These are phyloP conservation scores for Antitrichia curtipendula DNA, from an alignment of 225 moss, liverwort and hornwort genomes.

Conservation along the genomic window DNA sequence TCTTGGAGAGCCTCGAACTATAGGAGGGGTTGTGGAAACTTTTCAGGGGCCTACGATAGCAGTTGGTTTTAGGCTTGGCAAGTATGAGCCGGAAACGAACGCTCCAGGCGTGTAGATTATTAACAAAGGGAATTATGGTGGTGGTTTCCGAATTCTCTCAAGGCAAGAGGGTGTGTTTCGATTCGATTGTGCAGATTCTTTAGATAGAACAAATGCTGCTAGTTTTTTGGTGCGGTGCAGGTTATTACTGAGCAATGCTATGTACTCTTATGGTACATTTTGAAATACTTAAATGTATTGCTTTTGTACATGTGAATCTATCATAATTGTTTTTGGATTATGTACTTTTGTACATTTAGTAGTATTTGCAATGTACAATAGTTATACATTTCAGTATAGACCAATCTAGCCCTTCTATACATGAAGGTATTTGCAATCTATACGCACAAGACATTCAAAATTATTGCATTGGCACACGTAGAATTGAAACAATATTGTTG, in stretches of 20 bases:
- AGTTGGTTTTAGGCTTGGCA: conserved; percentile 74
- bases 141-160: conserved; percentile 43
- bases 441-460: too few species aligned
- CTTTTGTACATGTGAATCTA: too few species aligned
- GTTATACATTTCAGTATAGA: too few species aligned
- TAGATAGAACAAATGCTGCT: conserved; percentile 96
- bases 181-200: conserved; percentile 96
- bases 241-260: conserved; percentile 94
- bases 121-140: conserved; percentile 51
- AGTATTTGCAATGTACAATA: too few species aligned
- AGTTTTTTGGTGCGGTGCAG: conserved; percentile 98
- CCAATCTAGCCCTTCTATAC: too few species aligned
- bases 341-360: too few species aligned
- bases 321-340: too few species aligned
- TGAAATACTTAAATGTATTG: too few species aligned
- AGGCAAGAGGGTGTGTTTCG: conserved; percentile 89
- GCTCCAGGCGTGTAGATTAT: conserved; percentile 31
- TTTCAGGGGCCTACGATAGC: conserved; percentile 60
- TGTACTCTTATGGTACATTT: too few species aligned
- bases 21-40: conserved; percentile 74
- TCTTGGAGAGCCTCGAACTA: conserved; percentile 76
- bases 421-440: too few species aligned
- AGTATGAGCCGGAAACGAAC: conserved; percentile 43
- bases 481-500: too few species aligned
- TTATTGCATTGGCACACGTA: too few species aligned